A percentile compares a stretch with the other conserved stretches of the same genome.
These are phyloP conservation scores for Calocera cornea DNA, from an alignment of 768 basidiomycete genomes.

Conservation along the genomic window DNA sequence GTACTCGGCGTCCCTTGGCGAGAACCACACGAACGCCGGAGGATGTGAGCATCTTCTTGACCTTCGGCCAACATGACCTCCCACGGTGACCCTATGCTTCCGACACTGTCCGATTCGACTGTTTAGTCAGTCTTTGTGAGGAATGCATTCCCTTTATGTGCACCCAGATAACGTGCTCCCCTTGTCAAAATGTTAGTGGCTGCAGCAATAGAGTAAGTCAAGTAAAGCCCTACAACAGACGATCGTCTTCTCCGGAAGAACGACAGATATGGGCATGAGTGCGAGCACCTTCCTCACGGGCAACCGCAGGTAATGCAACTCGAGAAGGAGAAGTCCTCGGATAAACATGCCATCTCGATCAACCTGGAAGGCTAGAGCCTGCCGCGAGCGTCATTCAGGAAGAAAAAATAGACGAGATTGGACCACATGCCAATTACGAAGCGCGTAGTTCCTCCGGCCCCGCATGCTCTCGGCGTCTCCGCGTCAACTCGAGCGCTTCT, in stretches of 20 bases:
- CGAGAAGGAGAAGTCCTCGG: not conserved
- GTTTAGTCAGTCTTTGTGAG: not conserved
- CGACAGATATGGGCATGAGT: not conserved
- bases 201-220: too few relatives aligned
- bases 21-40: constrained; percentile 53
- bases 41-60: not conserved
- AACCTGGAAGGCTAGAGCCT: not conserved
- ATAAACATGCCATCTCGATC: not conserved
- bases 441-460: not conserved
- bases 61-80: not conserved
- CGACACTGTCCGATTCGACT: not conserved
- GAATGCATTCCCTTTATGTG: not conserved
- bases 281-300: not conserved
- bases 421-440: not conserved
- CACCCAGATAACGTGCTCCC: not conserved
- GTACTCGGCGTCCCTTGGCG: constrained; percentile 72
- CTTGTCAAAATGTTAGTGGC: too few relatives aligned
- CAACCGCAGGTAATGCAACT: not conserved
- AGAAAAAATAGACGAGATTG: not conserved
- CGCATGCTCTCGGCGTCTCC: not conserved
- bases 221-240: too few relatives aligned
- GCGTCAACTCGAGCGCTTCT: not conserved
- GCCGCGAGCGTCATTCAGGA: not conserved
- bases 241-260: not conserved
- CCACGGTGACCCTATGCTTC: not conserved